These are phyloP conservation scores for Globisporangium paddicum DNA, from an alignment of 352 stramenopile genomes.

Conservation along the genomic window DNA sequence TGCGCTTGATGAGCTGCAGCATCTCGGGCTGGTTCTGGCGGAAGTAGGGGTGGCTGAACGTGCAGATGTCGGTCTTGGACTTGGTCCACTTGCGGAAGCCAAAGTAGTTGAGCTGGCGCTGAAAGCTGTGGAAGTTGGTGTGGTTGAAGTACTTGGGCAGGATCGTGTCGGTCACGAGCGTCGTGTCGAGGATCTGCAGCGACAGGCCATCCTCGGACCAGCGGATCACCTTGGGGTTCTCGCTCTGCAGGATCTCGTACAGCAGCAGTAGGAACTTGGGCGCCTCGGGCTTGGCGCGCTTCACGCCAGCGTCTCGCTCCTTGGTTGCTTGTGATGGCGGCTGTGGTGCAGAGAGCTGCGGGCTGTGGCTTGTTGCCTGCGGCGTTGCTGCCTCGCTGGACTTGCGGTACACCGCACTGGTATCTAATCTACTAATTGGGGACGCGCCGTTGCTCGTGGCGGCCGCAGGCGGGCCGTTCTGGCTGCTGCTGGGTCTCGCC, in stretches of 20 bases:
- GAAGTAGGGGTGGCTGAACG: constrained; percentile 81
- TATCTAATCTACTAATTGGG: constrained; percentile 6
- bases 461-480: background rate
- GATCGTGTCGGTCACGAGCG: constrained; percentile 56
- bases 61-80: constrained; percentile 79
- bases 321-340: background rate
- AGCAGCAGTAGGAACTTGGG: constrained; percentile 55
- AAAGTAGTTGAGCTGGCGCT: constrained; percentile 90
- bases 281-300: constrained; percentile 32
- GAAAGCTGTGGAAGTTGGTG: constrained; percentile 85
- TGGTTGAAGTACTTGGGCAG: constrained; percentile 90
- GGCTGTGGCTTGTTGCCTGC: background rate
- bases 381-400: background rate
- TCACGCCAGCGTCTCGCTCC: constrained; percentile 8
- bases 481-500: constrained; percentile 1
- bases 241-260: constrained; percentile 45
- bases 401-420: constrained; percentile 2
- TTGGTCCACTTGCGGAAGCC: too few species aligned
- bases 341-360: background rate
- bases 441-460: background rate
- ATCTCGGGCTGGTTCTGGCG: constrained; percentile 66
- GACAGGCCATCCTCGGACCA: constrained; percentile 44
- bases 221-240: constrained; percentile 42
- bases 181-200: constrained; percentile 46
- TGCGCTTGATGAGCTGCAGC: constrained; percentile 75